Percentiles rank a stretch among this genome's conserved stretches.
Conservation (phyloP, 2,329 filamentous ascomycete genomes). For the Fusarium robinianum region DNA sequence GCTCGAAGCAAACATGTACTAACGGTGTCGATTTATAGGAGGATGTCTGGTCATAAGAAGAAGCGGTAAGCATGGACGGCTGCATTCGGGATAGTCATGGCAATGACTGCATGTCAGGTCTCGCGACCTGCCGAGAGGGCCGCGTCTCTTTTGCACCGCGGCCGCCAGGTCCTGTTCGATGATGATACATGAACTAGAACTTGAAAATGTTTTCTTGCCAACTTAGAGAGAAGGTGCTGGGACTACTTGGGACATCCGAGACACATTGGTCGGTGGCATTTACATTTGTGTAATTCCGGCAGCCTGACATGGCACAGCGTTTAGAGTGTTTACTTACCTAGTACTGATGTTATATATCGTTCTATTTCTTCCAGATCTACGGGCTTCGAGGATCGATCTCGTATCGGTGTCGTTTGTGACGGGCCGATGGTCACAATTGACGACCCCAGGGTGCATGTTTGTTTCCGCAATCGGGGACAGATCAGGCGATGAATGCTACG, state of each 20-base stretch:
- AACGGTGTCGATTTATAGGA: constrained; percentile 52
- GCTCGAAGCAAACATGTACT: constrained; percentile 14
- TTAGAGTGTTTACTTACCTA: background rate
- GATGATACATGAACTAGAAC: constrained; percentile 34
- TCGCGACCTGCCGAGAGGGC: constrained; percentile 20
- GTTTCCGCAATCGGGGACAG: constrained; percentile 2
- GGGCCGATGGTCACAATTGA: too few relatives aligned
- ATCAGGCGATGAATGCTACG: background rate
- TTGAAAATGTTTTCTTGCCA: constrained; percentile 20
- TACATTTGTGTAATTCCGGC: constrained; percentile 26
- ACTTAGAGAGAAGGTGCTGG: constrained; percentile 26
- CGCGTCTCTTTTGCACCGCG: constrained; percentile 32
- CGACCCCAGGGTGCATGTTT: too few relatives aligned
- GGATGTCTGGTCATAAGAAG: constrained; percentile 69
- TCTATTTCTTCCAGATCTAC: background rate
- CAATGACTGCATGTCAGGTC: constrained; percentile 30
- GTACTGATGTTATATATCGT: constrained; percentile 2
- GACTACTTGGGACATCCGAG: constrained; percentile 18
- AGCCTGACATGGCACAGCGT: constrained; percentile 2
- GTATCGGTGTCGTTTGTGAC: too few relatives aligned
- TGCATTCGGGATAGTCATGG: constrained; percentile 28
- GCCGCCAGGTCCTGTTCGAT: constrained; percentile 25
- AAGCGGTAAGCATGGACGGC: constrained; percentile 12
- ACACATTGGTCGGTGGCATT: constrained; percentile 23
- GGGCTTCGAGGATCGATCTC: background rate